Base-by-base conservation (phyloP, 495 filamentous ascomycete genomes). In the Monascus purpureus region DNA sequence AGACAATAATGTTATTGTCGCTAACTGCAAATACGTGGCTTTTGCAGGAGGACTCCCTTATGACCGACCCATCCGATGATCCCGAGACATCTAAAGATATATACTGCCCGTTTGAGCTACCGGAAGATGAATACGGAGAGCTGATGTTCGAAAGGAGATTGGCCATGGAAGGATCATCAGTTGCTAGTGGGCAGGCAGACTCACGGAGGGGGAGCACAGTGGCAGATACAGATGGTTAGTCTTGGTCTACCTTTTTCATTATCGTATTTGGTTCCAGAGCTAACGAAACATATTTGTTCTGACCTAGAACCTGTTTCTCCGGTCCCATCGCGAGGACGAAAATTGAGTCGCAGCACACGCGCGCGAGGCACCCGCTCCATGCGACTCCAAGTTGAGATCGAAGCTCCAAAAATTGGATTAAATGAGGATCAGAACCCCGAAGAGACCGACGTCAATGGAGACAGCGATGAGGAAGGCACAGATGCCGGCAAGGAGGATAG, bases 51-150 rank as follows among this genome's bases (percentile, higher is more conserved):
- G 55, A 71, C 26, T 54, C 61, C 4, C 42, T 67, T 0, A 55
- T 60, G 19, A 45, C 72, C 30, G 75, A 80, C 40, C 55, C 57
- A 32, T 68, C 74, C 38, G 74, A 80, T 30, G 75, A 79, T 29
- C 66, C 69, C 6, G 72, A 73, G 7, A 54, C 50, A 5, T 44
- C 49, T 5, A 67, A 67, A 22, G 67, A 73, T 19, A 59, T 58
- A 11, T 80, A 71, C 39, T 67, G 65, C 29, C 69, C 83, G 13
- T 95, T 94, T 40, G 57, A 65, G 28, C 68, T 95, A n/a, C 83
- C 84, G 0, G 60, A 70, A 18, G 73, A 79, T 11, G 79, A 90
- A 27, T 95, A 75, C 46, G 75, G 70, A 32, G 77, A 83, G 1
- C 40, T 78, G 40, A 88, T 83, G 61, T 77, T 82, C 52, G 67